Evolutionary conservation across 2,329 filamentous ascomycete species (phyloP).

Genomic region (Claviceps sp.): DNA sequence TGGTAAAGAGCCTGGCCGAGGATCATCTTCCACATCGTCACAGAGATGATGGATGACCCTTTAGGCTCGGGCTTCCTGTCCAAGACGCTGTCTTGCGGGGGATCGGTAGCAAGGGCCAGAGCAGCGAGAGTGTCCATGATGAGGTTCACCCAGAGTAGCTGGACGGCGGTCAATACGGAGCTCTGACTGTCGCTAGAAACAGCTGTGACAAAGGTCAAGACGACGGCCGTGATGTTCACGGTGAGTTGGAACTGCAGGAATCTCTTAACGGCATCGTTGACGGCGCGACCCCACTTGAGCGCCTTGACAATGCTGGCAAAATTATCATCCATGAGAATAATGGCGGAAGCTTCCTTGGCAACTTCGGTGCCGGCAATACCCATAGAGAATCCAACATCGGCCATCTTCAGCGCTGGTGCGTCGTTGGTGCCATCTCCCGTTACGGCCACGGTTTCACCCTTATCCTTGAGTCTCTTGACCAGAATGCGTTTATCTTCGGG

Average conservation of each 20-base stretch:
- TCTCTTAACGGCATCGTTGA: constrained; percentile 66
- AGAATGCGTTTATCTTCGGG: constrained; percentile 66
- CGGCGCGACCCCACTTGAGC: constrained; percentile 65
- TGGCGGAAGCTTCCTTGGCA: constrained; percentile 72
- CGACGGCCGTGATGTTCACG: constrained; percentile 84
- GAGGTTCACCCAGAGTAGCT: constrained; percentile 90
- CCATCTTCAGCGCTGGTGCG: constrained; percentile 66
- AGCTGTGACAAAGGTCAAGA: constrained; percentile 77
- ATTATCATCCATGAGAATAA: constrained; percentile 81
- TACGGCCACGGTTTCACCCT: constrained; percentile 67
- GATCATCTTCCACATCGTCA: constrained; percentile 99
- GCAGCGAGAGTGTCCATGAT: constrained; percentile 97
- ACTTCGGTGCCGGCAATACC: constrained; percentile 74
- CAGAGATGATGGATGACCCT: constrained; percentile 55
- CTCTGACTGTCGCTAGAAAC: constrained; percentile 55
- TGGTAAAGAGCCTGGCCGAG: constrained; percentile 86
- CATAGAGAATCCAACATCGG: constrained; percentile 78
- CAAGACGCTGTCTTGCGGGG: constrained; percentile 69
- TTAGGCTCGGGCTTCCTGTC: constrained; percentile 57
- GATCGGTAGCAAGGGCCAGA: constrained; percentile 77
- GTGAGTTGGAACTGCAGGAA: constrained; percentile 69
- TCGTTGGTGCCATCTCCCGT: constrained; percentile 79
- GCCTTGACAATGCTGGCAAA: constrained; percentile 79
- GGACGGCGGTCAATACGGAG: constrained; percentile 76
- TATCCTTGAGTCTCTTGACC: constrained; percentile 56